A percentile compares a stretch with the other conserved stretches of the same genome.
Evolutionary conservation across 2,329 filamentous ascomycete genomes (phyloP).

Genomic region (Cordyceps javanica): DNA sequence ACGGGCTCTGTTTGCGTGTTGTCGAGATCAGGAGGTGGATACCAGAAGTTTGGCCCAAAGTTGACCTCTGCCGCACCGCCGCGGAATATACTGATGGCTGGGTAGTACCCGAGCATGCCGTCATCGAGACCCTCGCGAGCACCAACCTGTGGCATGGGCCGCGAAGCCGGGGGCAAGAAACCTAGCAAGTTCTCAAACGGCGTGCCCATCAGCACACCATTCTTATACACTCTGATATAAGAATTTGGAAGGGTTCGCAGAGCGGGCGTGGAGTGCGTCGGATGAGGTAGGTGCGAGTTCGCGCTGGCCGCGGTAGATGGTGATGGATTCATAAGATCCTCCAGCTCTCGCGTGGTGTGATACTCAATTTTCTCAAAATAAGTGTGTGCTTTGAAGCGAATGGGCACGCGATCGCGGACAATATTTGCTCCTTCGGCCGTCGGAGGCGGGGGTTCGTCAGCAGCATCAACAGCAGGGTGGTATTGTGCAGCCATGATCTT

Average conservation of each 20-base stretch:
- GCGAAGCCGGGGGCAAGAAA: conserved; percentile 86
- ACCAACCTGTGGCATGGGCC: conserved; percentile 62
- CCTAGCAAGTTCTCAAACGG: conserved; percentile 82
- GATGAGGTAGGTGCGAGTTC: conserved; percentile 55
- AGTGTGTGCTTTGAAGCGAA: conserved; percentile 86
- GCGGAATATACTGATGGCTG: conserved; percentile 84
- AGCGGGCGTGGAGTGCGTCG: conserved; percentile 66
- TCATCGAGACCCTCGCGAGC: conserved; percentile 87
- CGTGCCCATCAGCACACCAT: conserved; percentile 78
- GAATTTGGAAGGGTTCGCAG: conserved; percentile 82
- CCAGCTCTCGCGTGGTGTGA: conserved; percentile 78
- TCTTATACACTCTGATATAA: conserved; percentile 86
- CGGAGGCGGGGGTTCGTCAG: conserved; percentile 48
- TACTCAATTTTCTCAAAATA: conserved; percentile 94
- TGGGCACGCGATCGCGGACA: conserved; percentile 89
- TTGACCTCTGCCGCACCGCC: conserved; percentile 90
- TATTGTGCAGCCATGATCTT: conserved; percentile 84
- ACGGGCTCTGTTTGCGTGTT: conserved; percentile 25
- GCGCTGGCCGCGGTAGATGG: conserved; percentile 40
- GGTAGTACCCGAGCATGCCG: conserved; percentile 92
- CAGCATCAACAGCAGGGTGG: conserved; percentile 73
- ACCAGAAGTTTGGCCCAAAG: conserved; percentile 93
- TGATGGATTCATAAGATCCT: conserved; percentile 71
- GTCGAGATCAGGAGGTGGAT: conserved; percentile 59
- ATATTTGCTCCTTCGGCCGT: conserved; percentile 66